phyloP scores from a whole-genome alignment of 164 flowering plant species.

The Umbellularia californica region DNA sequence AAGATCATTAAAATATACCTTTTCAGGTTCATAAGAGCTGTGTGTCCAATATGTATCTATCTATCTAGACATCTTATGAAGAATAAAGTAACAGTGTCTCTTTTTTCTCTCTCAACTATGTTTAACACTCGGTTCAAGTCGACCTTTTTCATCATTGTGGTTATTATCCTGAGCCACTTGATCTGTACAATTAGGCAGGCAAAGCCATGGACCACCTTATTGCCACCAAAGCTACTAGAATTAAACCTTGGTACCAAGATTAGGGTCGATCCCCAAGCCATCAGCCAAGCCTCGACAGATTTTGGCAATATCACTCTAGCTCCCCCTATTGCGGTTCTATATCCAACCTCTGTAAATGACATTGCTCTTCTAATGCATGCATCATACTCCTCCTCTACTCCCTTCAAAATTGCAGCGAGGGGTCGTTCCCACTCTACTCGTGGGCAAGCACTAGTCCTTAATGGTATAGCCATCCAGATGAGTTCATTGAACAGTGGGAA shows the following conservation, averaged over 20 bases:
- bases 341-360: conserved; percentile 51
- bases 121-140: conserved; percentile 11
- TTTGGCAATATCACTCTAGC: conserved; percentile 43
- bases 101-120: conserved; percentile 23
- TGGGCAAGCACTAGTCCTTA: conserved; percentile 70
- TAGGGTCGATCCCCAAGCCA: conserved; percentile 26
- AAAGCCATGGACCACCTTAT: conserved; percentile 22
- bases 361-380: conserved; percentile 35
- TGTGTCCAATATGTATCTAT: too few relatives aligned
- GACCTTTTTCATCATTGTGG: conserved; percentile 9
- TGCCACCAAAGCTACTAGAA: conserved; percentile 26
- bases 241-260: conserved; percentile 30
- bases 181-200: conserved; percentile 26
- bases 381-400: conserved; percentile 25
- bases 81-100: conserved; percentile 2
- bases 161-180: conserved; percentile 20
- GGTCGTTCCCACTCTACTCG: conserved; percentile 70
- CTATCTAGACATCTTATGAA: too few relatives aligned
- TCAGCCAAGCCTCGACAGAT: conserved; percentile 43
- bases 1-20: neutral
- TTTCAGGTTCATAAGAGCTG: neutral
- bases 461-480: conserved; percentile 86
- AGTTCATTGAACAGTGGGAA: conserved; percentile 21
- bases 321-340: conserved; percentile 48
- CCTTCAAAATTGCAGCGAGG: conserved; percentile 54